Percentiles rank a stretch among this genome's conserved stretches.
These are phyloP conservation scores for Rhodotorula paludigena DNA, from an alignment of 768 basidiomycete species.

Conservation along the genomic window DNA sequence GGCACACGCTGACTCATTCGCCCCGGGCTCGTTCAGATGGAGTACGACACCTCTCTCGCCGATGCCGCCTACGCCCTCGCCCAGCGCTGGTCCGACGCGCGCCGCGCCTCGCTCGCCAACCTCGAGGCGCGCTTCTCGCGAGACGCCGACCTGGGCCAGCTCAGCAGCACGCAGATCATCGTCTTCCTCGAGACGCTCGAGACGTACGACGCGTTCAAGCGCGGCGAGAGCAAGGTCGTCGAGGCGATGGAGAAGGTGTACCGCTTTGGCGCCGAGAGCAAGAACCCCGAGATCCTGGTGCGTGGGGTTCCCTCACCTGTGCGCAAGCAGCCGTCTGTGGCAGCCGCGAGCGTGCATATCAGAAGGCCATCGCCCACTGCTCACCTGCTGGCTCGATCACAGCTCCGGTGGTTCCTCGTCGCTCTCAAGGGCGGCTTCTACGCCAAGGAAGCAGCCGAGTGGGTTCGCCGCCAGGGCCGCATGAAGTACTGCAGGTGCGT, in stretches of 20 bases:
- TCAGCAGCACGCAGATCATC: slow-evolving; percentile 47
- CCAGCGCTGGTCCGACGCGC: slow-evolving; percentile 45
- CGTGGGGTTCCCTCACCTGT: slow-evolving; percentile 34
- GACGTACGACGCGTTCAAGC: slow-evolving; percentile 23
- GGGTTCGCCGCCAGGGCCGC: slow-evolving; percentile 12
- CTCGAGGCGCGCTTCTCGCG: slow-evolving; percentile 42
- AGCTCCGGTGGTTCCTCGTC: slow-evolving; percentile 39
- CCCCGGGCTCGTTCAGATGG: slow-evolving; percentile 23
- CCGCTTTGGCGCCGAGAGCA: slow-evolving; percentile 40
- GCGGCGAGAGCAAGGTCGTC: slow-evolving; percentile 11
- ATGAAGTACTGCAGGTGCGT: background rate
- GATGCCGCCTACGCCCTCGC: slow-evolving; percentile 46
- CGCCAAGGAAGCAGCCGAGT: slow-evolving; percentile 44
- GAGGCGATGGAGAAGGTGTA: slow-evolving; percentile 43
- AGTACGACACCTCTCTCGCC: slow-evolving; percentile 43
- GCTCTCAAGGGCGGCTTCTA: slow-evolving; percentile 45
- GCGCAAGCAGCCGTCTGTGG: background rate
- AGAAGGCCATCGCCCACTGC: too few species aligned
- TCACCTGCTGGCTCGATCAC: slow-evolving; percentile 8
- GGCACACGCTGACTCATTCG: background rate
- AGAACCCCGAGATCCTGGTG: slow-evolving; percentile 48
- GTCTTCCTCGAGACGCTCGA: slow-evolving; percentile 49
- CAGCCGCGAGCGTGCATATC: accelerated
- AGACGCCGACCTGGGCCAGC: slow-evolving; percentile 44
- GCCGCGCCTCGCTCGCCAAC: slow-evolving; percentile 8